These are phyloP conservation scores for Podospora sp. DNA, from an alignment of 495 filamentous ascomycete species.

Conservation along the genomic window DNA sequence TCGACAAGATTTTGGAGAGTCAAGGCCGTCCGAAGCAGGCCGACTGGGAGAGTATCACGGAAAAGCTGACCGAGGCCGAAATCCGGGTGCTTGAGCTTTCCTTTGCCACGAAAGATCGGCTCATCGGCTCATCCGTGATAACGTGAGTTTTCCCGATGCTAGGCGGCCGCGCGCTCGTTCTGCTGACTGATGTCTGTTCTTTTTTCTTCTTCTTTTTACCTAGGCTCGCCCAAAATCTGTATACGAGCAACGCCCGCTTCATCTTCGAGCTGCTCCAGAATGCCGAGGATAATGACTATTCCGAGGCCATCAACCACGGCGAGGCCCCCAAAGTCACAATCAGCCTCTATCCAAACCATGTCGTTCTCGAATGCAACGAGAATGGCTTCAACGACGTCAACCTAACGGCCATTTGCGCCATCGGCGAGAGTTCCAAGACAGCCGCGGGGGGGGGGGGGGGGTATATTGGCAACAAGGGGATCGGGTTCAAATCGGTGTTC, in stretches of 20 bases:
- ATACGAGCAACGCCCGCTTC: conserved; percentile 41
- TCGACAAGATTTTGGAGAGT: no score
- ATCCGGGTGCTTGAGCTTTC: no score
- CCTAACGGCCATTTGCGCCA: conserved; percentile 40
- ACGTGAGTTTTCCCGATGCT: conserved; percentile 41
- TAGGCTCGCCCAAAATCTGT: conserved; percentile 44
- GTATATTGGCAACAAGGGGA: conserved; percentile 55
- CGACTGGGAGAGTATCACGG: no score
- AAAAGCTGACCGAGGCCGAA: no score
- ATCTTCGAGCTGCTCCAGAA: conserved; percentile 50
- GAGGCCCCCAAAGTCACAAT: conserved; percentile 40
- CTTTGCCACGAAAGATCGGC: conserved; percentile 32
- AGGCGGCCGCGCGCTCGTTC: neutral
- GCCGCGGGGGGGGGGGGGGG: conserved; percentile 33
- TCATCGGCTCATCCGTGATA: conserved; percentile 37
- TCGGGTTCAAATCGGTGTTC: conserved; percentile 59
- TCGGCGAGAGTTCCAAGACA: conserved; percentile 48
- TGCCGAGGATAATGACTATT: conserved; percentile 45
- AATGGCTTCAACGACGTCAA: conserved; percentile 46
- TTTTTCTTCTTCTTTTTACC: neutral
- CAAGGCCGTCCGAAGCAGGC: no score
- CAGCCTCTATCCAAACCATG: conserved; percentile 30
- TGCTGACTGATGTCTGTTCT: neutral
- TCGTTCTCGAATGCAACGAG: conserved; percentile 51
- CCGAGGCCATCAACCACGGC: neutral